Base-by-base conservation (phyloP, 2,329 filamentous ascomycete species). In the Botrytis byssoidea region DNA sequence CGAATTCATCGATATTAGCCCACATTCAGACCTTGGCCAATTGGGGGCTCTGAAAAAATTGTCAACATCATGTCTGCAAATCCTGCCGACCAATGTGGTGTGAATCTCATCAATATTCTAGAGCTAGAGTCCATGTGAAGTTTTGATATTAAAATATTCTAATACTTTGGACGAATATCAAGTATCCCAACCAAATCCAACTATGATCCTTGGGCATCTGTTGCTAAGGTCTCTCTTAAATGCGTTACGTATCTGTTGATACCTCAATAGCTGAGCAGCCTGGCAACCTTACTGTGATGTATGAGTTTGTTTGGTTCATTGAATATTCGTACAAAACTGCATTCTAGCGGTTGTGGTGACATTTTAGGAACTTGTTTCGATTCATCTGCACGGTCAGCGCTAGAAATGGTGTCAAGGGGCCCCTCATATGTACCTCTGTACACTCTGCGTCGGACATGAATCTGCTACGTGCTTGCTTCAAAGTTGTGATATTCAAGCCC, bases 31-130 rank as follows among this genome's bases (percentile, higher is more conserved):
- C 5, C 12, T 57, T 66, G 25, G 35, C 70, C 63, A 68, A 72
- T 72, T 12, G 51, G 48, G 32, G 35, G 63, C 57, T 37, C 16
- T n/a, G 22, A 29, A 46, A 60, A 29, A 10, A 37, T 46, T 32
- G 70, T 48, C 40, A 20, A 72, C 22, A 68, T 72, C 70, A 67
- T 68, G 61, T 60, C 37, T 40, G 32, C 32, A n/a, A 67, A 67
- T 44, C 55, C 63, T 68, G 63, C 70, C 60, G 70, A 60, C 70
- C 70, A 72, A 72, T 72, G 48, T n/a, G n/a, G 25, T 22, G 16
- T 65, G n/a, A 35, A 42, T 46, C 16, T 71, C 57, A 46, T 46
- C 29, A 25, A 65, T 60, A 14, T 32, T 32, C 42, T 60, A n/a
- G 61, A 44, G 59, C 44, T 55, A 35, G 35, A 25, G 37, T 67